Evolutionary conservation across 2,329 filamentous ascomycete species (phyloP).

Genomic region (Ambrosiella beaveri): DNA sequence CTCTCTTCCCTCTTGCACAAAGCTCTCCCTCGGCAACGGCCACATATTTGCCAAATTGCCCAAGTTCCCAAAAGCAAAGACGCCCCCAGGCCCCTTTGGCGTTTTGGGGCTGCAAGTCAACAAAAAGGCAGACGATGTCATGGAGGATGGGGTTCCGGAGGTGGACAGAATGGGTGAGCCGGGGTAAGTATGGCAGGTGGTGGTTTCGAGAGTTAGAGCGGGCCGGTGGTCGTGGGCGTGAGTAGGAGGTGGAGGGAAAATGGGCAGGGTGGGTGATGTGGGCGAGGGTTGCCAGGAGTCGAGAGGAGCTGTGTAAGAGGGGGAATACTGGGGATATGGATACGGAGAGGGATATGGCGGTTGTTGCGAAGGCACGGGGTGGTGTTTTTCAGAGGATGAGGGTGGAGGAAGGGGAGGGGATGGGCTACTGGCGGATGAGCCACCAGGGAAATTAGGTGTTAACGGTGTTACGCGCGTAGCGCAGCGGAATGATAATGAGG

Average conservation of each 20-base stretch:
- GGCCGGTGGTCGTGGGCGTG: neutral
- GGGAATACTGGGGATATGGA: neutral
- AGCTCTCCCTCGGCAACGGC: neutral
- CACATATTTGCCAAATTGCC: neutral
- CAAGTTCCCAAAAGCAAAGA: neutral
- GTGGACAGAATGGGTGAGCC: neutral
- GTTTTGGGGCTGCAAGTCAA: conserved; percentile 20
- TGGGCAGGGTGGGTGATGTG: conserved; percentile 12
- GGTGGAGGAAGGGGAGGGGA: neutral
- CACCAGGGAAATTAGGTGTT: conserved; percentile 21
- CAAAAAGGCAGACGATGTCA: conserved; percentile 21
- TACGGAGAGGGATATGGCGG: neutral
- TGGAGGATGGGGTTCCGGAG: conserved; percentile 19
- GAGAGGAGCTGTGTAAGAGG: neutral
- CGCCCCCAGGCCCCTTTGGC: conserved; percentile 16
- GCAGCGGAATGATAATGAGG: conserved; percentile 34
- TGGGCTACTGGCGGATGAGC: neutral
- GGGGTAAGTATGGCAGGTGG: neutral
- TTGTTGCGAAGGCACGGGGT: neutral
- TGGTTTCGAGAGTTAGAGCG: neutral
- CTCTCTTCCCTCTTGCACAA: neutral
- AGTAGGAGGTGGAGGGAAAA: neutral
- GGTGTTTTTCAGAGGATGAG: neutral
- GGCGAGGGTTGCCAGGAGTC: neutral
- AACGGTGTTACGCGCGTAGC: conserved; percentile 27